phyloP scores from a whole-genome alignment of 306 rosid species.

The Lathyrus oleraceus region DNA sequence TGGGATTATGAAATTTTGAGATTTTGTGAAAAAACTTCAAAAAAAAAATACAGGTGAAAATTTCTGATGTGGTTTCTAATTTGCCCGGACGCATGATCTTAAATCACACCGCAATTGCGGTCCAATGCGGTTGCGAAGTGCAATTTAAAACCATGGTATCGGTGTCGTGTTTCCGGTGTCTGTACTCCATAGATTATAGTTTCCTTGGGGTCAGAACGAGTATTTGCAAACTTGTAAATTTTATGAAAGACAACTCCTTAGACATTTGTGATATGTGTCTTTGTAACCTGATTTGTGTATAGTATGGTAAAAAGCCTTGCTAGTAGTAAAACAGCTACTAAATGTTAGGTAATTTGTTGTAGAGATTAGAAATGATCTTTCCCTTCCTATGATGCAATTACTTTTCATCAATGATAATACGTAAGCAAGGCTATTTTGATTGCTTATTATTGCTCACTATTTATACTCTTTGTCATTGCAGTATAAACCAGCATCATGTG shows the following conservation, averaged over 20 bases:
- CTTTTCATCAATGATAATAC: neutral
- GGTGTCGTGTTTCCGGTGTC: no score
- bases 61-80: no score
- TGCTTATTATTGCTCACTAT: conserved; percentile 17
- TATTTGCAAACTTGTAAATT: neutral
- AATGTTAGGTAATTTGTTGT: conserved; percentile 7
- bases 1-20: no score
- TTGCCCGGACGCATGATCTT: no score
- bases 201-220: neutral
- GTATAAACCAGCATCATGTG: conserved; percentile 85
- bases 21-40: no score
- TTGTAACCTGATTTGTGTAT: neutral
- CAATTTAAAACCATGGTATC: no score
- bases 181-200: neutral
- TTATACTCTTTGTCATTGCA: conserved; percentile 44
- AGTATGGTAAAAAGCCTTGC: neutral
- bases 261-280: neutral
- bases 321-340: neutral
- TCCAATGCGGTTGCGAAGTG: no score
- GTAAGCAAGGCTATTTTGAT: neutral
- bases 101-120: no score
- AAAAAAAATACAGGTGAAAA: no score
- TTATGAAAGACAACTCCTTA: neutral
- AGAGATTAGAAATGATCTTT: conserved; percentile 10
- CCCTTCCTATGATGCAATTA: neutral